Base-by-base conservation (phyloP, 345 rosid genomes). In the Mercurialis annua region DNA sequence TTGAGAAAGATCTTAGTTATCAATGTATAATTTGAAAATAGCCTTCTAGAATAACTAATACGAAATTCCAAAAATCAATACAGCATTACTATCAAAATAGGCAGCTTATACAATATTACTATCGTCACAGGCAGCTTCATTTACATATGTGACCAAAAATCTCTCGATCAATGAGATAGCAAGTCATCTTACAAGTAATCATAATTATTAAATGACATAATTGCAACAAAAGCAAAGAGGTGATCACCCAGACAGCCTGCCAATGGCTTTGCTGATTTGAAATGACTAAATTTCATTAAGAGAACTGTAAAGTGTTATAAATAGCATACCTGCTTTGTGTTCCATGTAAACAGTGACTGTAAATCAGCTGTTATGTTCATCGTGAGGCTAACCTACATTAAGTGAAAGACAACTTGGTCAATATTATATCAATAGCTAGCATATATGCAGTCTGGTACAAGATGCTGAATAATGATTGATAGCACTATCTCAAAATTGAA, bases 281-380 rank as follows among this genome's bases (percentile, higher is more conserved):
- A 62, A 55, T 40, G 44, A 51, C 30, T 2, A 51, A 34, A 34
- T 24, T 50, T 12, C 40, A 29, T 52, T 7, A 34, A 67, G 17
- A 18, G 30, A 47, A 50, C n/a, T n/a, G 23, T 21, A 47, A 30
- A 36, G 21, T 36, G 21, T 36, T 24, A 7, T 15, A 27, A 33
- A 67, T 15, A 58, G 64, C 63, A 65, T 74, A 95, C 99, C 97
- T 92, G 98, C 72, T 95, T 92, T 3, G 99, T 92, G 84, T 95
- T 95, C 99, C 99, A 92, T 49, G 97, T 90, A 76, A 90, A 95
- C 40, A 92, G 66, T 34, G 99, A 85, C 73, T 88, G 92, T 55
- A 95, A 76, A 65, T 95, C 93, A 16, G 96, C 97, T 29, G 92
- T 50, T 76, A 95, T 85, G 73, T 95, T 93, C 85, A 95, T 58